These are phyloP conservation scores for Globisporangium camurandrum DNA, from an alignment of 352 stramenopile species.

Conservation along the genomic window DNA sequence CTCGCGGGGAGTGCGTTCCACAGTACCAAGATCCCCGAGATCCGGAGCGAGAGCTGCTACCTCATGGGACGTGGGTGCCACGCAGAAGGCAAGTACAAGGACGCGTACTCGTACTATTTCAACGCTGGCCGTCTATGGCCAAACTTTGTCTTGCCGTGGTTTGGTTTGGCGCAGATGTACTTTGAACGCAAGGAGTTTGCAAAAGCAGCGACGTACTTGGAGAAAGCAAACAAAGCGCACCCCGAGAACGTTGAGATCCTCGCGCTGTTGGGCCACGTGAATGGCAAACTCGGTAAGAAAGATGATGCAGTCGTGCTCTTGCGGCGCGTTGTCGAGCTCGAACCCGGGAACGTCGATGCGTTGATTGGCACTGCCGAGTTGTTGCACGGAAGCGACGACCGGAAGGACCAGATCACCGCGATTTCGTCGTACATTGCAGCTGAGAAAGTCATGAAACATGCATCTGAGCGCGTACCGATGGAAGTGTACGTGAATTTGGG, in stretches of 20 bases:
- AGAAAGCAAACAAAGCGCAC: slow-evolving; percentile 87
- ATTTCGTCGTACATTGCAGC: slow-evolving; percentile 87
- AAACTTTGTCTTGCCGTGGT: slow-evolving; percentile 83
- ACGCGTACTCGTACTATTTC: slow-evolving; percentile 96
- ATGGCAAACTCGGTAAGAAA: slow-evolving; percentile 75
- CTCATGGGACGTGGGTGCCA: slow-evolving; percentile 95
- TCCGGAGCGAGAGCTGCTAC: slow-evolving; percentile 96
- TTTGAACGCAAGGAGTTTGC: slow-evolving; percentile 81
- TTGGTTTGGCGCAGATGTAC: slow-evolving; percentile 86
- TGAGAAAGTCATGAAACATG: slow-evolving; percentile 83
- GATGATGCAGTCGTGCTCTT: slow-evolving; percentile 74
- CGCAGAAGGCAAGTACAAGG: slow-evolving; percentile 90
- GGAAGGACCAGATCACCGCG: slow-evolving; percentile 84
- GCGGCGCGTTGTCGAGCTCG: slow-evolving; percentile 76
- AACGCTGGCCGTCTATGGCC: slow-evolving; percentile 86
- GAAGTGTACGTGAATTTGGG: slow-evolving; percentile 82
- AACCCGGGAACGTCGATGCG: slow-evolving; percentile 81
- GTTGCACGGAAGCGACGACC: slow-evolving; percentile 63
- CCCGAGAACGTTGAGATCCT: slow-evolving; percentile 84
- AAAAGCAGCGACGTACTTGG: slow-evolving; percentile 77
- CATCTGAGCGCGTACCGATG: slow-evolving; percentile 70
- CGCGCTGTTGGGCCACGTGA: slow-evolving; percentile 72
- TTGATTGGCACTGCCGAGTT: slow-evolving; percentile 78
- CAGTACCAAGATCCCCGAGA: slow-evolving; percentile 84
- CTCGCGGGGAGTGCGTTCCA: slow-evolving; percentile 85